Evolutionary conservation across 2,329 filamentous ascomycete genomes (phyloP).

Genomic region (Stenocarpella maydis): DNA sequence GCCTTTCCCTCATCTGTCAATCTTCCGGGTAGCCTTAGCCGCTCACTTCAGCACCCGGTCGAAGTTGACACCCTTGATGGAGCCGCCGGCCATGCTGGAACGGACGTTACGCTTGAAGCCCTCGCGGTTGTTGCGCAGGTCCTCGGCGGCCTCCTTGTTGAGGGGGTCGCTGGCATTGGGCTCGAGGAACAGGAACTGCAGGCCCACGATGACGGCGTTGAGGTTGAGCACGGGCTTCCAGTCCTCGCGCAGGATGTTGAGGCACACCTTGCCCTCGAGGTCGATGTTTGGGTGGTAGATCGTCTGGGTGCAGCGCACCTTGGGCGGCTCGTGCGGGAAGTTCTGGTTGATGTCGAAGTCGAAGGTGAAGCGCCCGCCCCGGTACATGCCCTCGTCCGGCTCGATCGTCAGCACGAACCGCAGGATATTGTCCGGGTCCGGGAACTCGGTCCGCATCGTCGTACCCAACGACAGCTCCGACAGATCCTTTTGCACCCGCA

Average conservation of each 20-base stretch:
- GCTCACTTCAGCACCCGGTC: conserved; percentile 77
- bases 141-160: conserved; percentile 97
- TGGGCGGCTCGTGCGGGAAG: conserved; percentile 97
- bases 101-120: conserved; percentile 92
- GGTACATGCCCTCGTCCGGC: conserved; percentile 89
- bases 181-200: conserved; percentile 97
- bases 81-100: conserved; percentile 81
- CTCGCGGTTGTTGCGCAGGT: conserved; percentile 85
- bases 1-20: not conserved
- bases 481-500: conserved; percentile 94
- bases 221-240: conserved; percentile 99
- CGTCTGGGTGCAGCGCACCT: conserved; percentile 96
- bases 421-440: conserved; percentile 84
- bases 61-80: conserved; percentile 75
- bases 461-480: conserved; percentile 80
- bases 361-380: conserved; percentile 86
- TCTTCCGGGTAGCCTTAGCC: not conserved
- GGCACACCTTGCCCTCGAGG: conserved; percentile 94
- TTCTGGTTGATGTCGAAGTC: conserved; percentile 91
- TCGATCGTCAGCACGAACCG: conserved; percentile 84
- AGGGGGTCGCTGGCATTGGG: conserved; percentile 97
- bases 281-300: conserved; percentile 99
- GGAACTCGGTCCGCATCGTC: conserved; percentile 84
- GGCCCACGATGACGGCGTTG: conserved; percentile 93
- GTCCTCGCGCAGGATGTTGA: conserved; percentile 97